phyloP scores from a whole-genome alignment of 148 eudicot species.

The Silene conica region DNA sequence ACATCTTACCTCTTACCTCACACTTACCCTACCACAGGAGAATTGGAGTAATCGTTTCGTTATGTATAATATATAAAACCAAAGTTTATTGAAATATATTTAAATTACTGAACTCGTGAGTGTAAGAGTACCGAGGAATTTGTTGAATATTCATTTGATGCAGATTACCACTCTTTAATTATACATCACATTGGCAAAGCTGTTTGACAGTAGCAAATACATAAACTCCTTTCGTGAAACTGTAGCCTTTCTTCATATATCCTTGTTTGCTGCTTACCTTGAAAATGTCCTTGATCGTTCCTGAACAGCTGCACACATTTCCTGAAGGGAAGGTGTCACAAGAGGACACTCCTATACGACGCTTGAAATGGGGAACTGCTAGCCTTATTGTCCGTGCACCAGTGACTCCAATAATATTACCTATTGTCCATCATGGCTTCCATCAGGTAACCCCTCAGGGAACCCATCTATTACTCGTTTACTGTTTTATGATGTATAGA shows the following conservation, averaged over 20 bases:
- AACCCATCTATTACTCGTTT: not conserved
- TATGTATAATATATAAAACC: not conserved
- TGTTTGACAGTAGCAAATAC: not conserved
- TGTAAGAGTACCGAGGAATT: not conserved
- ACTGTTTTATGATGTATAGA: not conserved
- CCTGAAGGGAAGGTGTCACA: slow-evolving; percentile 93
- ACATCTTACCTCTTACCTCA: not conserved
- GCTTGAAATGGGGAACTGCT: slow-evolving; percentile 99
- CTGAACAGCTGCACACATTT: slow-evolving; percentile 77
- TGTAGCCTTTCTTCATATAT: not conserved
- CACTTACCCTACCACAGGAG: not conserved
- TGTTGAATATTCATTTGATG: not conserved
- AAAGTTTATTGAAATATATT: not conserved
- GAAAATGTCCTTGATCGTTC: not conserved
- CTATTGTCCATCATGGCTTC: slow-evolving; percentile 79
- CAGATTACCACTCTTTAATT: not conserved
- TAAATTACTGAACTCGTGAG: not conserved
- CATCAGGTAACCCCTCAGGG: slow-evolving; percentile 47
- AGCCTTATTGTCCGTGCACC: slow-evolving; percentile 89
- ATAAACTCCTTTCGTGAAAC: not conserved
- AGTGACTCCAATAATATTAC: slow-evolving; percentile 84
- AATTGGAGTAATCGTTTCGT: not conserved
- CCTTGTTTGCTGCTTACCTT: not conserved
- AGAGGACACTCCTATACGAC: slow-evolving; percentile 66
- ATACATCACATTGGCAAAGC: not conserved